These are phyloP conservation scores for Tulasnella sp. DNA, from an alignment of 768 basidiomycete species.

Conservation along the genomic window DNA sequence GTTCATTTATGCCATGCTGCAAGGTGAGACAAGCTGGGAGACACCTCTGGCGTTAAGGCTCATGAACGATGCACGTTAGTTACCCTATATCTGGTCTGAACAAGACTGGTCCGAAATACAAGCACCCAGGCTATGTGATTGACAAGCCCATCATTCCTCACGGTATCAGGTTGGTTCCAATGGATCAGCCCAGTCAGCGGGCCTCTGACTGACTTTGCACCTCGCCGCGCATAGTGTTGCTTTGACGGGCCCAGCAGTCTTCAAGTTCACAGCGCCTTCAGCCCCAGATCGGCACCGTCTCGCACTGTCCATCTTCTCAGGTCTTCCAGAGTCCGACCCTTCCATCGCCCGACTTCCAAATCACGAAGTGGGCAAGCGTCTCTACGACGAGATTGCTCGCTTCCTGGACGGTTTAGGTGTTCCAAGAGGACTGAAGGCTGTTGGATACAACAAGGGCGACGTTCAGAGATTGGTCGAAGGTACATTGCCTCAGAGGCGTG, in stretches of 20 bases:
- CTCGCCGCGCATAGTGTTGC: constrained; percentile 47
- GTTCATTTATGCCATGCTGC: constrained; percentile 86
- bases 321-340: constrained; percentile 48
- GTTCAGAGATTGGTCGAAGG: constrained; percentile 74
- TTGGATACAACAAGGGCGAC: constrained; percentile 63
- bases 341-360: constrained; percentile 62
- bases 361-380: constrained; percentile 59
- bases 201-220: constrained; percentile 3
- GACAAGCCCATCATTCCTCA: constrained; percentile 88
- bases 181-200: background rate
- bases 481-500: constrained; percentile 82
- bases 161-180: constrained; percentile 51
- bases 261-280: constrained; percentile 92
- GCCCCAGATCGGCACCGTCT: constrained; percentile 85
- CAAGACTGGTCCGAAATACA: constrained; percentile 86
- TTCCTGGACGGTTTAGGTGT: constrained; percentile 80
- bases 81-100: constrained; percentile 81
- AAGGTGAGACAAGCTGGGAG: constrained; percentile 45
- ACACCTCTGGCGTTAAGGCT: no score
- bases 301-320: constrained; percentile 72
- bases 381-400: constrained; percentile 77
- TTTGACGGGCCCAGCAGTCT: constrained; percentile 87
- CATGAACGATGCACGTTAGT: constrained; percentile 1
- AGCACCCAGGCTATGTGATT: constrained; percentile 81
- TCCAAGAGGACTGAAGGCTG: constrained; percentile 72